A percentile compares a stretch with the other conserved stretches of the same genome.
phyloP scores from a whole-genome alignment of 2,329 filamentous ascomycete genomes.

The Diaporthe velutina region DNA sequence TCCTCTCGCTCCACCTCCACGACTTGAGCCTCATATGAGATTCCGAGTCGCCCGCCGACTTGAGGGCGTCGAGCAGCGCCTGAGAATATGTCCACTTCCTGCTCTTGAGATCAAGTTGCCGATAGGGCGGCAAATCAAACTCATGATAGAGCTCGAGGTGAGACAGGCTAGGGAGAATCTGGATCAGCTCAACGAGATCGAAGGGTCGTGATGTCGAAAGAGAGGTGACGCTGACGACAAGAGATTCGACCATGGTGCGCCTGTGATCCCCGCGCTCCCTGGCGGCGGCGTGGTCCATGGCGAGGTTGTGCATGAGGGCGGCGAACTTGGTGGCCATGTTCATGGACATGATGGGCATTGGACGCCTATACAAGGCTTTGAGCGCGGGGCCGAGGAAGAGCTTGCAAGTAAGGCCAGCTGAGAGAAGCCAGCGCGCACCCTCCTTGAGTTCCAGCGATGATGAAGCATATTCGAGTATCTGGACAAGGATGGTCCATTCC shows the following conservation, averaged over 20 bases:
- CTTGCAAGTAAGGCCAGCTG: slow-evolving; percentile 72
- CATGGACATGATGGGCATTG: slow-evolving; percentile 62
- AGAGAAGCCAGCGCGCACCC: slow-evolving; percentile 72
- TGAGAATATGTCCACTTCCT: slow-evolving; percentile 79
- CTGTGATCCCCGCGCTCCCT: slow-evolving; percentile 72
- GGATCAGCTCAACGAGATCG: slow-evolving; percentile 64
- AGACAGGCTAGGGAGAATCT: slow-evolving; percentile 74
- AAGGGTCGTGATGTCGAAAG: slow-evolving; percentile 66
- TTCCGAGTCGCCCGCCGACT: slow-evolving; percentile 55
- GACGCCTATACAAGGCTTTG: slow-evolving; percentile 77
- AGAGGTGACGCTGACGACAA: slow-evolving; percentile 78
- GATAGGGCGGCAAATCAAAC: slow-evolving; percentile 76
- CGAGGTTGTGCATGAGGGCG: slow-evolving; percentile 67
- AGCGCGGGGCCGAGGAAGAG: slow-evolving; percentile 80
- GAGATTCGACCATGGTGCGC: slow-evolving; percentile 72
- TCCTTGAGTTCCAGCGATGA: slow-evolving; percentile 63
- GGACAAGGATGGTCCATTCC: slow-evolving; percentile 72
- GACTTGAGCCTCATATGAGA: slow-evolving; percentile 57
- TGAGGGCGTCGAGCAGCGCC: slow-evolving; percentile 74
- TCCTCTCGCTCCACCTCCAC: slow-evolving; percentile 73
- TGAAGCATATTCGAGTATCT: slow-evolving; percentile 78
- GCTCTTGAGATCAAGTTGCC: slow-evolving; percentile 62
- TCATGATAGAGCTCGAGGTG: slow-evolving; percentile 80
- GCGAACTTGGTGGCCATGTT: slow-evolving; percentile 60
- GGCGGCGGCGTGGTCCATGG: slow-evolving; percentile 54